Evolutionary conservation across 1,284 basidiomycete species (phyloP).

Genomic region (Fomitopsis schrenkii): DNA sequence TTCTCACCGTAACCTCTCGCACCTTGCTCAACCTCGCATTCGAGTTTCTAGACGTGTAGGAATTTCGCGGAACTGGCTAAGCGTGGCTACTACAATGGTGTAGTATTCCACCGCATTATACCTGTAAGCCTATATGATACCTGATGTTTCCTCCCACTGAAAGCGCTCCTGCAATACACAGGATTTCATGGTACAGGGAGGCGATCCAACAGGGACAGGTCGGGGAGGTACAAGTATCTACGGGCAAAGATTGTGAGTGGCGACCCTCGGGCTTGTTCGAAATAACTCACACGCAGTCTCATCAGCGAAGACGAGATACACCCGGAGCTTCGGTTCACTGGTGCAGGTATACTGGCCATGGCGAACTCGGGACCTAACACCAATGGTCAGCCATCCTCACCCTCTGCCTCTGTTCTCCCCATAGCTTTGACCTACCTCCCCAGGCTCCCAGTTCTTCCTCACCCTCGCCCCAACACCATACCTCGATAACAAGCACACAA

Average conservation of each 20-base stretch:
- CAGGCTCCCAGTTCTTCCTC: slow-evolving; percentile 95
- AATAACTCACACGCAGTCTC: neutral
- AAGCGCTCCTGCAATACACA: slow-evolving; percentile 24
- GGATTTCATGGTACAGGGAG: slow-evolving; percentile 96
- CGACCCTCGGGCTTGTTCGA: neutral
- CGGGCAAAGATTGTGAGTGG: slow-evolving; percentile 78
- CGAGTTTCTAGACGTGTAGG: slow-evolving; percentile 71
- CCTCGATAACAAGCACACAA: slow-evolving; percentile 92
- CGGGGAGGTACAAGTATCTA: slow-evolving; percentile 92
- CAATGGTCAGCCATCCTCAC: slow-evolving; percentile 57
- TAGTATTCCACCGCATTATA: slow-evolving; percentile 87
- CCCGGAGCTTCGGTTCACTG: slow-evolving; percentile 87
- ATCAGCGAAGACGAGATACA: slow-evolving; percentile 80
- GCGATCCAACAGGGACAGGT: slow-evolving; percentile 94
- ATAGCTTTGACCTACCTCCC: neutral
- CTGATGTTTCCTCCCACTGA: slow-evolving; percentile 4
- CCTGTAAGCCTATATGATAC: slow-evolving; percentile 44
- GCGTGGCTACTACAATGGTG: slow-evolving; percentile 82
- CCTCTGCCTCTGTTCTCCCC: neutral
- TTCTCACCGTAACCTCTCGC: slow-evolving; percentile 3
- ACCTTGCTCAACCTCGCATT: slow-evolving; percentile 1
- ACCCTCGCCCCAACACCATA: slow-evolving; percentile 88
- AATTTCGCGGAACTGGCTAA: slow-evolving; percentile 88
- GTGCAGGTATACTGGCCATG: slow-evolving; percentile 96
- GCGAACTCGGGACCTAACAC: slow-evolving; percentile 94